These are phyloP conservation scores for Albophoma yamanashiensis DNA, from an alignment of 2,329 filamentous ascomycete genomes.

Conservation along the genomic window DNA sequence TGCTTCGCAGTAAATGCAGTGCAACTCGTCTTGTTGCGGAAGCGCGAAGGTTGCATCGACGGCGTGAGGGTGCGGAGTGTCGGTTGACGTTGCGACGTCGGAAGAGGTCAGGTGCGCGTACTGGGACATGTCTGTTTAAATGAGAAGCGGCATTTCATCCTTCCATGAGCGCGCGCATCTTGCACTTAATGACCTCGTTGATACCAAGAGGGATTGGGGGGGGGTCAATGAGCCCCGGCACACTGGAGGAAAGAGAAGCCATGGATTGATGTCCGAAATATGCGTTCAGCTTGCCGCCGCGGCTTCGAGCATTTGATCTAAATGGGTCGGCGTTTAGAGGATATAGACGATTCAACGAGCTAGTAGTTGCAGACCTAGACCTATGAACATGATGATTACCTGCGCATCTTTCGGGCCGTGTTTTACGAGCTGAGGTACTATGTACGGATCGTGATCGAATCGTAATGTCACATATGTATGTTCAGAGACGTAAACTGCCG, in stretches of 20 bases:
- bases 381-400: conserved; percentile 16
- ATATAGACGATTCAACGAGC: conserved; percentile 28
- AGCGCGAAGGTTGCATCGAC: neutral
- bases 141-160: conserved; percentile 2
- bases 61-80: neutral
- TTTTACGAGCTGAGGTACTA: too few species aligned
- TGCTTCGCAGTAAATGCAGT: conserved; percentile 62
- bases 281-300: conserved; percentile 4
- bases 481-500: neutral
- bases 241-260: neutral
- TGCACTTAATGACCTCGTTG: conserved; percentile 7
- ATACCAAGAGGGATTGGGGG: conserved; percentile 6
- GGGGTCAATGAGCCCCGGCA: neutral
- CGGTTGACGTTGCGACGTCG: neutral
- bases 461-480: too few species aligned
- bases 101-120: conserved; percentile 7
- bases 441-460: too few species aligned
- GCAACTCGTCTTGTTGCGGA: neutral
- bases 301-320: conserved; percentile 19
- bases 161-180: conserved; percentile 5
- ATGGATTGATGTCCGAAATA: neutral
- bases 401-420: too few species aligned
- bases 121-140: conserved; percentile 5
- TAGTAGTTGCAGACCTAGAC: conserved; percentile 16
- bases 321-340: conserved; percentile 25